Evolutionary conservation across 805 yeast species (phyloP).

Genomic region (Saturnispora gosingensis): DNA sequence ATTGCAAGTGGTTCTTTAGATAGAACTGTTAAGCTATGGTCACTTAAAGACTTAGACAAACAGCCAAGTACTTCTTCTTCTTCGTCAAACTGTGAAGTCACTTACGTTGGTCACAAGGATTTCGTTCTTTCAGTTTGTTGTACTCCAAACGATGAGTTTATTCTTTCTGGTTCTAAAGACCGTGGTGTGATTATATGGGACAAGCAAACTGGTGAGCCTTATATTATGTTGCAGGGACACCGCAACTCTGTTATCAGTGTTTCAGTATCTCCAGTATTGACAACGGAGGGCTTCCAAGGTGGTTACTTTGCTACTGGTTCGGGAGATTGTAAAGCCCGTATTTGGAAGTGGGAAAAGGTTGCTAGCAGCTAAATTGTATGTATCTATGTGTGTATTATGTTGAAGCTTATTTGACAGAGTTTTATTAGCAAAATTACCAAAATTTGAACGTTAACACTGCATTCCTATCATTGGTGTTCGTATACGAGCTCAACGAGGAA

Average conservation of each 20-base stretch:
- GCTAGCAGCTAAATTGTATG: slow-evolving; percentile 9
- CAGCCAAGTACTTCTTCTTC: slow-evolving; percentile 35
- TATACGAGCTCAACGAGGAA: neutral
- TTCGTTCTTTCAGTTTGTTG: slow-evolving; percentile 90
- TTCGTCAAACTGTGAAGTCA: slow-evolving; percentile 67
- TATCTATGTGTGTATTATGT: slow-evolving; percentile 3
- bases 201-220: slow-evolving; percentile 80
- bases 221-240: slow-evolving; percentile 94
- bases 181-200: slow-evolving; percentile 98
- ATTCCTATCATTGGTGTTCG: neutral
- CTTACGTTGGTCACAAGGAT: slow-evolving; percentile 93
- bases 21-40: slow-evolving; percentile 94
- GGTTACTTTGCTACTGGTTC: slow-evolving; percentile 94
- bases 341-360: slow-evolving; percentile 74
- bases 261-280: slow-evolving; percentile 75
- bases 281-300: slow-evolving; percentile 43
- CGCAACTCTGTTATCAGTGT: slow-evolving; percentile 92
- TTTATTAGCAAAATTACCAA: neutral
- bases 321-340: slow-evolving; percentile 96
- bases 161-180: slow-evolving; percentile 91
- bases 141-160: slow-evolving; percentile 86
- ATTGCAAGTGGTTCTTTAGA: slow-evolving; percentile 93
- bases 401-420: neutral
- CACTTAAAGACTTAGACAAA: slow-evolving; percentile 51
- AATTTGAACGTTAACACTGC: neutral